Percentiles rank a stretch among this genome's conserved stretches.
Evolutionary conservation across 2,329 filamentous ascomycete genomes (phyloP).

Genomic region (Lasiodiplodia theobromae): DNA sequence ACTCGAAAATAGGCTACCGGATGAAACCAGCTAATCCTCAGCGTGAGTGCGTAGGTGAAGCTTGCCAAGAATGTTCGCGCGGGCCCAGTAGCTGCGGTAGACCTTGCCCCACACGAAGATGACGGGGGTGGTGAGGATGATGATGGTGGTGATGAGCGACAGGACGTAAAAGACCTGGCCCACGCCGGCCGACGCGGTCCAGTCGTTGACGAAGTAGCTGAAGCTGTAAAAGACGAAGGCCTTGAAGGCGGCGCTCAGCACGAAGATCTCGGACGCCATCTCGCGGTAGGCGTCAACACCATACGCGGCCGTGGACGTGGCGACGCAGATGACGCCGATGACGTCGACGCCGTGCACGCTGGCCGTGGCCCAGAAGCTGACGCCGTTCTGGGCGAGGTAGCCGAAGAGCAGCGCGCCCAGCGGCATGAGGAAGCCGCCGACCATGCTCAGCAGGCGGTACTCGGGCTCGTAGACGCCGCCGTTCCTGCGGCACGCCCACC

Average conservation of each 20-base stretch:
- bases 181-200: constrained; percentile 47
- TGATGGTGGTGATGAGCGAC: constrained; percentile 38
- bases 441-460: constrained; percentile 33
- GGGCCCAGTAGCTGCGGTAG: constrained; percentile 45
- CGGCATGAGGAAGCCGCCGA: constrained; percentile 35
- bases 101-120: constrained; percentile 46
- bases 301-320: constrained; percentile 45
- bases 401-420: constrained; percentile 52
- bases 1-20: too few species aligned
- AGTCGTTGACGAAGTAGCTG: constrained; percentile 54
- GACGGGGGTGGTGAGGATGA: constrained; percentile 39
- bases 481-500: constrained; percentile 37
- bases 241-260: constrained; percentile 54
- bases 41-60: constrained; percentile 37
- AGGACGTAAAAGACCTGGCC: constrained; percentile 49
- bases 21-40: not conserved
- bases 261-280: constrained; percentile 53
- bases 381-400: constrained; percentile 36
- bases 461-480: constrained; percentile 40
- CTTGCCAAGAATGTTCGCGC: constrained; percentile 42
- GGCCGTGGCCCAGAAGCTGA: constrained; percentile 42
- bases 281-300: constrained; percentile 50
- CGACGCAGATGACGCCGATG: constrained; percentile 44
- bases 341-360: constrained; percentile 44
- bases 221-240: constrained; percentile 54